Conservation (phyloP, 2,329 filamentous ascomycete genomes). For the Neurospora crassa region DNA sequence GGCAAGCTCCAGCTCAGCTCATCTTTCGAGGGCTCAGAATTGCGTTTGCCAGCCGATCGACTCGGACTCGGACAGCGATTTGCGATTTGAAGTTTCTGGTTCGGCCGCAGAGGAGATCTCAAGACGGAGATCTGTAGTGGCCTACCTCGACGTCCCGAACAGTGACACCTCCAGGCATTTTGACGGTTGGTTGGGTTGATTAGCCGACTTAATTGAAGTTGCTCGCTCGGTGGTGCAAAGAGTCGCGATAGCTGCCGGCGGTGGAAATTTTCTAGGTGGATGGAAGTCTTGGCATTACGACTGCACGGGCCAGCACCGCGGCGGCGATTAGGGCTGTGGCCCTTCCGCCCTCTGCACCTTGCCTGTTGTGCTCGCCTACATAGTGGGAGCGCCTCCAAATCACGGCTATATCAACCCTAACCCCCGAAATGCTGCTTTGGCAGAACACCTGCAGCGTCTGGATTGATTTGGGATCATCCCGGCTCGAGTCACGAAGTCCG, state of each 20-base stretch:
- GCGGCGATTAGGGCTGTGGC: constrained; percentile 10
- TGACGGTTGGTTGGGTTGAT: constrained; percentile 31
- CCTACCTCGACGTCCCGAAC: constrained; percentile 82
- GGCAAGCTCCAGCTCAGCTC: constrained; percentile 5
- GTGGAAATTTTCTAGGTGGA: constrained; percentile 13
- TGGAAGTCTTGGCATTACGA: constrained; percentile 9
- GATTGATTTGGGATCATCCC: not conserved
- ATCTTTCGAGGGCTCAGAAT: constrained; percentile 3
- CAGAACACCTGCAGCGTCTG: not conserved
- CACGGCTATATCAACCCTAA: constrained; percentile 1
- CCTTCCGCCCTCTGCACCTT: constrained; percentile 1
- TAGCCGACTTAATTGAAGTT: constrained; percentile 14
- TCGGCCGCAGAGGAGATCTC: constrained; percentile 20
- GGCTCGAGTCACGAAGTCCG: not conserved
- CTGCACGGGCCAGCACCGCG: not conserved
- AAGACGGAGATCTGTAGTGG: constrained; percentile 26
- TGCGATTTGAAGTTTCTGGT: constrained; percentile 12
- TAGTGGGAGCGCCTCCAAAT: not conserved
- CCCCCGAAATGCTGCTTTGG: not conserved
- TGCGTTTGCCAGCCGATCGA: constrained; percentile 5
- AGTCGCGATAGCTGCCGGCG: constrained; percentile 5
- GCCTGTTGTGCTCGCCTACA: not conserved
- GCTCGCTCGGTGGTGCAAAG: constrained; percentile 14
- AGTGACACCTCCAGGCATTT: constrained; percentile 69
- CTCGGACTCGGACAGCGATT: constrained; percentile 14